phyloP scores from a whole-genome alignment of 495 filamentous ascomycete species.

The Copromyces sp. region DNA sequence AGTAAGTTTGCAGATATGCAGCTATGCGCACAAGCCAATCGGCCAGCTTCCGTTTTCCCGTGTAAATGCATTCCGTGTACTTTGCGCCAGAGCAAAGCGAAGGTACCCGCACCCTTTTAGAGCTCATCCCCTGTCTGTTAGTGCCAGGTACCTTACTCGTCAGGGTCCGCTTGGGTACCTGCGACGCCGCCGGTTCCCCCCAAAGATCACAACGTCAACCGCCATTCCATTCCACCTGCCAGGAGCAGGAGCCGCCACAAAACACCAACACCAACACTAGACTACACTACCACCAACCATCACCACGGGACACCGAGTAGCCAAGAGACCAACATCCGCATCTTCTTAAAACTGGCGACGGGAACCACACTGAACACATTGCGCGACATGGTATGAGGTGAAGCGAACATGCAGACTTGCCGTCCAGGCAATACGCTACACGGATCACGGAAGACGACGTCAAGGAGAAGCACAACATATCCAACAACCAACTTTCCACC shows the following conservation, averaged over 20 bases:
- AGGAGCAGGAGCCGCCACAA: background rate
- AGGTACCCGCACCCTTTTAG: background rate
- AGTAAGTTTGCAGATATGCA: background rate
- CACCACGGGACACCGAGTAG: background rate
- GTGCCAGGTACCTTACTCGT: background rate
- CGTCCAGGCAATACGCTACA: background rate
- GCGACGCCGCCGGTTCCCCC: background rate
- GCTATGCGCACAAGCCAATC: background rate
- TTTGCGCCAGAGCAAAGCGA: background rate
- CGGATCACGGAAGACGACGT: background rate
- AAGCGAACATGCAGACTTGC: background rate
- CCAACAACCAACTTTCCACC: background rate
- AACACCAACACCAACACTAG: background rate
- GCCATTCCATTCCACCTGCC: background rate
- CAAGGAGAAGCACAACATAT: background rate
- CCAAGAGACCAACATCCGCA: background rate
- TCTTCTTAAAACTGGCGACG: background rate
- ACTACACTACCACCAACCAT: background rate
- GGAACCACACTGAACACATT: background rate
- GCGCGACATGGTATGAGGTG: slow-evolving; percentile 15
- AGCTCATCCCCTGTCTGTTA: background rate
- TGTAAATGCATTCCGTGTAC: background rate
- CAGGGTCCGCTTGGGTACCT: background rate
- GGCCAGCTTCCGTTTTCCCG: background rate
- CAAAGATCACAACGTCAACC: background rate